These are phyloP conservation scores for Phaeotremella skinneri DNA, from an alignment of 768 basidiomycete species.

Conservation along the genomic window DNA sequence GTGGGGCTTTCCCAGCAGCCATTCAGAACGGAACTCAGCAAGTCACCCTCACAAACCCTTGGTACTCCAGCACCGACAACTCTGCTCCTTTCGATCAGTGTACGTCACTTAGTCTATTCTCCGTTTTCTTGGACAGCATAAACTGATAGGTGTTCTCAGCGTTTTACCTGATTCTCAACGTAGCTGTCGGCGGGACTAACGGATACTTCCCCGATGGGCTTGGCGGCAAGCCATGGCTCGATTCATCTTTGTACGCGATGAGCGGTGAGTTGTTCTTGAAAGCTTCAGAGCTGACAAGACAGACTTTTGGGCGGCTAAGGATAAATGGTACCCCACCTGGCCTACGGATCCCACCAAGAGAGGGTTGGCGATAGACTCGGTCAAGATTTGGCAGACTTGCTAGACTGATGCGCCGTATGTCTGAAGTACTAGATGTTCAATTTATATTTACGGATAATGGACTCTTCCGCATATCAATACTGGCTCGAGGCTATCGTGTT, in stretches of 20 bases:
- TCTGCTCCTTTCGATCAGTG: constrained; percentile 77
- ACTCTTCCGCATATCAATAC: too few species aligned
- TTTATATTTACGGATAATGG: too few species aligned
- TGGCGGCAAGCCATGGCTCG: constrained; percentile 54
- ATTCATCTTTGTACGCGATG: constrained; percentile 26
- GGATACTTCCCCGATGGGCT: constrained; percentile 84
- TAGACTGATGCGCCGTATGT: too few species aligned
- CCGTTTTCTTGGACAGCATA: not conserved
- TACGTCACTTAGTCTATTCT: constrained; percentile 50
- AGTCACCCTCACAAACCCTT: constrained; percentile 58
- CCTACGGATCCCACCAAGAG: constrained; percentile 22
- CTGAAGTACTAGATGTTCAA: too few species aligned
- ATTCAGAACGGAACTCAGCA: constrained; percentile 46
- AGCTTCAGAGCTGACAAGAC: not conserved
- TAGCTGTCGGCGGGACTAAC: constrained; percentile 74
- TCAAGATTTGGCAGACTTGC: constrained; percentile 22
- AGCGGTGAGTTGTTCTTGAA: not conserved
- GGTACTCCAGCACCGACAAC: constrained; percentile 58
- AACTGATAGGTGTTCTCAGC: constrained; percentile 29
- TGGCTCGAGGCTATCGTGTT: too few species aligned
- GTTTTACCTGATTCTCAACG: constrained; percentile 75
- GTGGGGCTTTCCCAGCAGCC: constrained; percentile 66
- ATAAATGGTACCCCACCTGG: constrained; percentile 29
- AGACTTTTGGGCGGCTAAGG: constrained; percentile 28
- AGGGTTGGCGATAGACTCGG: constrained; percentile 25